Base-by-base conservation (phyloP, 2,329 filamentous ascomycete species). In the Moelleriella libera region DNA sequence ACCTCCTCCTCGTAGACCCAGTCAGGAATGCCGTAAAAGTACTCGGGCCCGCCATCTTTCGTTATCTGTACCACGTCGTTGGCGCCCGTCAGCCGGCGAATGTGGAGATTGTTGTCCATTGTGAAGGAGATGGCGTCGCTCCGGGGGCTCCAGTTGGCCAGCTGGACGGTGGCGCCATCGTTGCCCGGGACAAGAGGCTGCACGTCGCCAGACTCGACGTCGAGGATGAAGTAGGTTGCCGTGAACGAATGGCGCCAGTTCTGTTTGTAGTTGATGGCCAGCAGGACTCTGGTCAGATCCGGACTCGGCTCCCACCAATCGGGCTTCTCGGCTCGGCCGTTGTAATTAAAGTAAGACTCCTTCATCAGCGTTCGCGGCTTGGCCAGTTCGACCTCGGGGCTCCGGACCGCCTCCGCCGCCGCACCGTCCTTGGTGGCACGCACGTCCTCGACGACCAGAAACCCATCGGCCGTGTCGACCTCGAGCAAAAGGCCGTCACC, bases 21-120 rank as follows among this genome's bases (percentile, higher is more conserved):
- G 63, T 98, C 94, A 0, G 92, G 92, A 21, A 96, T 80, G 14
- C 92, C 92, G 57, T 98, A 96, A 65, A 98, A 98, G 50, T 92
- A 79, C 55, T 97, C 81, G 0, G 80, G 71, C 0, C 90, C 87
- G 10, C 94, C 92, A 60, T 98, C 90, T 47, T 72, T 79, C 1
- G 92, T 97, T 55, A 98, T 83, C 51, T 83, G 79, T 5, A 75
- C 72, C 5, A 87, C 75, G 12, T 74, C 66, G 21, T 77, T 68
- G 4, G 74, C 76, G 34, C 59, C 66, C 6, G 51, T 57, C 10
- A 78, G 54, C 4, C 79, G 80, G 46, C 92, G 82, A 43, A 97
- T 68, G 60, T 80, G 97, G 57, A 98, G 69, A 62, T 98, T 95
- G 67, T 98, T 97, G 51, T 88, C 76, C 53, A 83, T 74, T 1